A percentile compares a stretch with the other conserved stretches of the same genome.
These are phyloP conservation scores for Wickerhamomyces strasburgensis DNA, from an alignment of 805 yeast genomes.

Conservation along the genomic window DNA sequence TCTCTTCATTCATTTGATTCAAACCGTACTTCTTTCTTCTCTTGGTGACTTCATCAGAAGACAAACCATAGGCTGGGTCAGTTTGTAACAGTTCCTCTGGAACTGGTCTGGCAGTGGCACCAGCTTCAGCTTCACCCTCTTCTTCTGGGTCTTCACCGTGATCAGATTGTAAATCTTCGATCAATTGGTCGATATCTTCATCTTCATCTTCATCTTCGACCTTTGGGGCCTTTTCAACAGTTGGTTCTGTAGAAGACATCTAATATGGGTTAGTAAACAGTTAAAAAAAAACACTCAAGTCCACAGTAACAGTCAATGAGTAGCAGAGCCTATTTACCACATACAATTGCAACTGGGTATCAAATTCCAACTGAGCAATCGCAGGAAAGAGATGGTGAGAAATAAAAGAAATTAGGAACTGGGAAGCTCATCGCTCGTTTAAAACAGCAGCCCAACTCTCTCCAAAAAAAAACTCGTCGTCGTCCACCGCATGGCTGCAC, in stretches of 20 bases:
- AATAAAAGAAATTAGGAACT: too few species aligned
- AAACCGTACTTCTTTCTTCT: conserved; percentile 90
- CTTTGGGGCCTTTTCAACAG: conserved; percentile 49
- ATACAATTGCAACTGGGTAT: conserved; percentile 1
- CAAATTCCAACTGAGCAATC: conserved; percentile 1
- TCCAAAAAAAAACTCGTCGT: too few species aligned
- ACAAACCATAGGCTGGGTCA: conserved; percentile 71
- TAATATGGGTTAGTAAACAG: conserved; percentile 9
- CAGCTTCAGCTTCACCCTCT: conserved; percentile 41
- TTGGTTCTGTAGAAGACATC: conserved; percentile 40
- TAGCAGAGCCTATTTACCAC: too few species aligned
- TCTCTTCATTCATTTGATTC: conserved; percentile 87
- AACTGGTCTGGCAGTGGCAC: conserved; percentile 64
- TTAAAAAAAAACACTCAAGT: conserved; percentile 1
- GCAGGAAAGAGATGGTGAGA: too few species aligned
- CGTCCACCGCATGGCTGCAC: too few species aligned
- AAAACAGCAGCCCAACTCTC: too few species aligned
- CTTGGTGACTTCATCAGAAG: conserved; percentile 68
- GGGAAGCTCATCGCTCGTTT: too few species aligned
- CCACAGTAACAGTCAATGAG: conserved; percentile 1
- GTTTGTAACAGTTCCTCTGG: conserved; percentile 85
- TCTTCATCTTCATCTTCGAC: conserved; percentile 57
- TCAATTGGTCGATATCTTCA: conserved; percentile 67
- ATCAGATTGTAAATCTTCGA: conserved; percentile 70
- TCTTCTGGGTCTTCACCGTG: conserved; percentile 51